These are phyloP conservation scores for Diospyros kaki DNA, from an alignment of 148 eudicot genomes.

Conservation along the genomic window DNA sequence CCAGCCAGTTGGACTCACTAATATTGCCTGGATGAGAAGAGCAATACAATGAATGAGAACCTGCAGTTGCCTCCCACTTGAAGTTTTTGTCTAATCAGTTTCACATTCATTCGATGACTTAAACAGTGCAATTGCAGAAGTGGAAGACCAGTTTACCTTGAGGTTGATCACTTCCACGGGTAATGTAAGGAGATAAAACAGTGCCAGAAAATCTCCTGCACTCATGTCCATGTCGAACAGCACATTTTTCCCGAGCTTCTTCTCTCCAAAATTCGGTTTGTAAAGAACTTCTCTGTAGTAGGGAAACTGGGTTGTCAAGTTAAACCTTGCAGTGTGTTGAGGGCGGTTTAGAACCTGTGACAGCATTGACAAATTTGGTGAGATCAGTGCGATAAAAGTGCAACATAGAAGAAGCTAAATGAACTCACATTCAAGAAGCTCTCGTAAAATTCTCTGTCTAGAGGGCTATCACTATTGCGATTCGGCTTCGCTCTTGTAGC, in stretches of 20 bases:
- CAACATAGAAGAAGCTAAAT: background rate
- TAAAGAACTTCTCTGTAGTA: constrained; percentile 34
- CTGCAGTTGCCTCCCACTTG: too few relatives aligned
- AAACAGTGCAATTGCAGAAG: background rate
- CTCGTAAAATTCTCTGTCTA: constrained; percentile 37
- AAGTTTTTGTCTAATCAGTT: too few relatives aligned
- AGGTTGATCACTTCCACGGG: constrained; percentile 52
- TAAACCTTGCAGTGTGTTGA: constrained; percentile 55
- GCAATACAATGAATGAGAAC: too few relatives aligned
- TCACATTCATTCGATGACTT: too few relatives aligned
- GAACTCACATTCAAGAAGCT: constrained; percentile 31
- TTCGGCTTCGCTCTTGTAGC: constrained; percentile 59
- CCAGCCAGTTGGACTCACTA: constrained; percentile 80
- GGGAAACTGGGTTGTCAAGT: constrained; percentile 57
- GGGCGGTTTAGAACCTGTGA: constrained; percentile 53
- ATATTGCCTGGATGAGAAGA: constrained; percentile 37
- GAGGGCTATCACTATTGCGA: constrained; percentile 26
- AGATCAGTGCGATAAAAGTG: background rate
- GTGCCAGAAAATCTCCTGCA: constrained; percentile 68
- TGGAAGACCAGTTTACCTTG: constrained; percentile 30
- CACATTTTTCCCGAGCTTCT: constrained; percentile 39
- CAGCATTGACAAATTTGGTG: too few relatives aligned
- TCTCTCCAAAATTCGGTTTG: constrained; percentile 37
- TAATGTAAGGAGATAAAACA: constrained; percentile 65
- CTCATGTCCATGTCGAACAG: constrained; percentile 85